Conservation (phyloP, 371 early-diverging fungal species). For the Hamiltosporidium tvaerminnensis region DNA sequence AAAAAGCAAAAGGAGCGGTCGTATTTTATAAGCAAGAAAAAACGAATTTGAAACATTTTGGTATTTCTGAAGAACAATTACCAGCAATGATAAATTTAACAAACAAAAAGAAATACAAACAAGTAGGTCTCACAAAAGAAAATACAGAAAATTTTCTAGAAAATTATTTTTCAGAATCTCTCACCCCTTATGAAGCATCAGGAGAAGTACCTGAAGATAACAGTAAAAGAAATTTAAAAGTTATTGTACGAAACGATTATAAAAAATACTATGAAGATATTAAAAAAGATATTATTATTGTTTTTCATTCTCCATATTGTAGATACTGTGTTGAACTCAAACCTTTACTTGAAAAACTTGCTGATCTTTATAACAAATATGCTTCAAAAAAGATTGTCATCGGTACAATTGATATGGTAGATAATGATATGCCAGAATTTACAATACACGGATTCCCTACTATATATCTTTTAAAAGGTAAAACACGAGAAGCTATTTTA, state of each 20-base stretch:
- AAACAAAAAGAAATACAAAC: conserved; percentile 21
- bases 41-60: conserved; percentile 3
- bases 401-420: conserved; percentile 21
- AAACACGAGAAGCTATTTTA: conserved; percentile 7
- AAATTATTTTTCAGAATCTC: conserved; percentile 11
- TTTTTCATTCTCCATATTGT: conserved; percentile 32
- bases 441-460: conserved; percentile 28
- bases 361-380: conserved; percentile 2
- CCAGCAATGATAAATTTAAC: conserved; percentile 26
- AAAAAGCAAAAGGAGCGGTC: conserved; percentile 18
- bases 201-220: conserved; percentile 32
- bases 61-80: conserved; percentile 21
- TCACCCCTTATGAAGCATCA: conserved; percentile 8
- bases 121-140: conserved; percentile 15
- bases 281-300: conserved; percentile 25
- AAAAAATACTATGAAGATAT: not conserved
- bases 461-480: conserved; percentile 22
- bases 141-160: conserved; percentile 8
- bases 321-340: conserved; percentile 20
- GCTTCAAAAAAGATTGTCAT: conserved; percentile 16
- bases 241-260: conserved; percentile 18
- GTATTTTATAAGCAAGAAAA: conserved; percentile 14
- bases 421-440: conserved; percentile 29
- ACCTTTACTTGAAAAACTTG: conserved; percentile 27
- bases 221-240: conserved; percentile 12